A percentile compares a stretch with the other conserved stretches of the same genome.
phyloP scores from a whole-genome alignment of 208 protist species.

The Wallacemonas sp. region DNA sequence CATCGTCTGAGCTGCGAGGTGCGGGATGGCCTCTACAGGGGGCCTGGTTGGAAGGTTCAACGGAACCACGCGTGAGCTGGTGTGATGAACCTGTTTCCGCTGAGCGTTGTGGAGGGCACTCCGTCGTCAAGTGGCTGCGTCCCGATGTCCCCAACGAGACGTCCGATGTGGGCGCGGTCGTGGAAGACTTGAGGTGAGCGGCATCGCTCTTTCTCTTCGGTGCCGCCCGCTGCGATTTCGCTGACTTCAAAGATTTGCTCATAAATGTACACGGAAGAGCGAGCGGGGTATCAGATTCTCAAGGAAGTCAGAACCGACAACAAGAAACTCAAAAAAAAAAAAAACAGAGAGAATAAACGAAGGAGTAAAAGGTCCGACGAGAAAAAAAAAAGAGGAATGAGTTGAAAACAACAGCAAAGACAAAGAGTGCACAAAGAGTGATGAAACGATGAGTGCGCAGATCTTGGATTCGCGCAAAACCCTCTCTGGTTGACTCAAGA shows the following conservation, averaged over 20 bases:
- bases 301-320: background rate
- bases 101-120: too few species aligned
- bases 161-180: background rate
- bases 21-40: too few species aligned
- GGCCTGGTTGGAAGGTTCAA: too few species aligned
- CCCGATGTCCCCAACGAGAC: too few species aligned
- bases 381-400: constrained; percentile 12
- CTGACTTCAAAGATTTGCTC: background rate
- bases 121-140: too few species aligned
- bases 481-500: too few species aligned
- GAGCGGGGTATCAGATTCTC: background rate
- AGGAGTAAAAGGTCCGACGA: too few species aligned
- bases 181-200: background rate
- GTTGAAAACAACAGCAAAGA: background rate
- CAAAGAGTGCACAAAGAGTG: constrained; percentile 8
- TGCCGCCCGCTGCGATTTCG: too few species aligned
- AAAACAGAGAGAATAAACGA: background rate
- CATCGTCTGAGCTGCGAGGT: too few species aligned
- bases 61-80: too few species aligned
- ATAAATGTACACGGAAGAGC: background rate
- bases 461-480: background rate
- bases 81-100: too few species aligned
- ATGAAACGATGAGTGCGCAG: background rate
- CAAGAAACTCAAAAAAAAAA: constrained; percentile 13
- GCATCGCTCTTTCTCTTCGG: too few species aligned